Evolutionary conservation across 306 rosid genomes (phyloP).

Genomic region (Abrus pulchellus): DNA sequence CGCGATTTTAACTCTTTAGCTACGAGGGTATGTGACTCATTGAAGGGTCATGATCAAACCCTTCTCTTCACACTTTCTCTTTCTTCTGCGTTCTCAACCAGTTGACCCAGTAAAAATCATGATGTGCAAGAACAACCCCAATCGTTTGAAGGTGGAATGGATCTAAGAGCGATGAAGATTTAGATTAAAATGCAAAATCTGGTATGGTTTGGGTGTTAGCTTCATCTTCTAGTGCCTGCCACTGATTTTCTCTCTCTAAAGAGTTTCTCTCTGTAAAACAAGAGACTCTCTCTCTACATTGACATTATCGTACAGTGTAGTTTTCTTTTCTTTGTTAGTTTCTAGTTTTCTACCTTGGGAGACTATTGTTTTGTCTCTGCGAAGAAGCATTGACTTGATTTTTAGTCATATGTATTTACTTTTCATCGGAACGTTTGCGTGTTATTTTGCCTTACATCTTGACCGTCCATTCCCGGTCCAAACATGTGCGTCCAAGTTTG

Average conservation of each 20-base stretch:
- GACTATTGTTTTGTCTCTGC: slow-evolving; percentile 34
- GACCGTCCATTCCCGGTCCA: slow-evolving; percentile 45
- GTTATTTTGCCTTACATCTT: slow-evolving; percentile 46
- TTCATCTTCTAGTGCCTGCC: slow-evolving; percentile 23
- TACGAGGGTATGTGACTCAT: slow-evolving; percentile 27
- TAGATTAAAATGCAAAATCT: slow-evolving; percentile 18
- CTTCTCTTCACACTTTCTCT: slow-evolving; percentile 15
- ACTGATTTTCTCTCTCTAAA: slow-evolving; percentile 13
- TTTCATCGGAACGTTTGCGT: slow-evolving; percentile 25
- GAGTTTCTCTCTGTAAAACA: slow-evolving; percentile 49
- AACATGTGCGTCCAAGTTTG: slow-evolving; percentile 22
- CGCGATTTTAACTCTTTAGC: slow-evolving; percentile 14
- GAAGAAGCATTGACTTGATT: slow-evolving; percentile 60
- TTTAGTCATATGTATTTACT: slow-evolving; percentile 13
- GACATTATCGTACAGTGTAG: slow-evolving; percentile 37
- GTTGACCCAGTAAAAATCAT: slow-evolving; percentile 48
- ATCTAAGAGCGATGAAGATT: slow-evolving; percentile 56
- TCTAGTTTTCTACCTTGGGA: slow-evolving; percentile 40
- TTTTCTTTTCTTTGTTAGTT: not conserved
- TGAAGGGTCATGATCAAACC: slow-evolving; percentile 41
- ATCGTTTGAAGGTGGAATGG: slow-evolving; percentile 45
- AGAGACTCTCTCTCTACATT: slow-evolving; percentile 27
- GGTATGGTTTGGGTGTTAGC: slow-evolving; percentile 5
- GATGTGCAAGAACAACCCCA: slow-evolving; percentile 40
- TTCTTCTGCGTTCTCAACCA: slow-evolving; percentile 10